Percentiles rank a stretch among this genome's conserved stretches.
Evolutionary conservation across 1,284 basidiomycete species (phyloP).

Genomic region (Heimioporus retisporus): DNA sequence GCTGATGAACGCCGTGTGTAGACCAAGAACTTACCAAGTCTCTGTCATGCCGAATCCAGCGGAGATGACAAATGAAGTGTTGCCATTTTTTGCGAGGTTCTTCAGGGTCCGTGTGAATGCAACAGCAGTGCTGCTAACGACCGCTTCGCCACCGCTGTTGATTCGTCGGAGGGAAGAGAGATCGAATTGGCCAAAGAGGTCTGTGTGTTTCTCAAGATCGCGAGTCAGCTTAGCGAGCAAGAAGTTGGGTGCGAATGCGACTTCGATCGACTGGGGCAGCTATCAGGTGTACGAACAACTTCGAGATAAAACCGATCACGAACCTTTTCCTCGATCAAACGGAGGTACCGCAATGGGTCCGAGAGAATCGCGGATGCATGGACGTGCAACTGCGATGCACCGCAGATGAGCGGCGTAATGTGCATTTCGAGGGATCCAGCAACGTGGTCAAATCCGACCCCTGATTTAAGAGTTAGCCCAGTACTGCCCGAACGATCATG

Average conservation of each 20-base stretch:
- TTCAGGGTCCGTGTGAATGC: slow-evolving; percentile 45
- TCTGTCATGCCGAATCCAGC: slow-evolving; percentile 59
- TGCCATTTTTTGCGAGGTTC: slow-evolving; percentile 28
- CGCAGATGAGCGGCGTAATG: slow-evolving; percentile 34
- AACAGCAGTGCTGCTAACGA: slow-evolving; percentile 47
- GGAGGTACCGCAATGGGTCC: slow-evolving; percentile 32
- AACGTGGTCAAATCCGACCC: slow-evolving; percentile 51
- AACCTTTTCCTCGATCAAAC: slow-evolving; percentile 38
- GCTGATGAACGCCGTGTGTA: no score
- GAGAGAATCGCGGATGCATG: slow-evolving; percentile 13
- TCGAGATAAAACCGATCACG: background rate
- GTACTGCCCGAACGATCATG: background rate
- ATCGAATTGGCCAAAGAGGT: slow-evolving; percentile 38
- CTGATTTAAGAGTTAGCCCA: slow-evolving; percentile 11
- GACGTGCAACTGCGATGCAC: slow-evolving; percentile 40
- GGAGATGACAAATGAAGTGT: slow-evolving; percentile 38
- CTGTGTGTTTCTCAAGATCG: slow-evolving; percentile 33
- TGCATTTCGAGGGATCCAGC: slow-evolving; percentile 48
- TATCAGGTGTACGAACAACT: background rate
- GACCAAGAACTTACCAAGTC: slow-evolving; percentile 41
- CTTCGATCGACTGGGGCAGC: slow-evolving; percentile 21
- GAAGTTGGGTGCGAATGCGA: slow-evolving; percentile 55
- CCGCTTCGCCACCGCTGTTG: slow-evolving; percentile 50
- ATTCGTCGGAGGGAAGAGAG: slow-evolving; percentile 40
- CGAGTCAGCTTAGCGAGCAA: slow-evolving; percentile 49